Base-by-base conservation (phyloP, 2,329 filamentous ascomycete species). In the Colletotrichum limetticola region DNA sequence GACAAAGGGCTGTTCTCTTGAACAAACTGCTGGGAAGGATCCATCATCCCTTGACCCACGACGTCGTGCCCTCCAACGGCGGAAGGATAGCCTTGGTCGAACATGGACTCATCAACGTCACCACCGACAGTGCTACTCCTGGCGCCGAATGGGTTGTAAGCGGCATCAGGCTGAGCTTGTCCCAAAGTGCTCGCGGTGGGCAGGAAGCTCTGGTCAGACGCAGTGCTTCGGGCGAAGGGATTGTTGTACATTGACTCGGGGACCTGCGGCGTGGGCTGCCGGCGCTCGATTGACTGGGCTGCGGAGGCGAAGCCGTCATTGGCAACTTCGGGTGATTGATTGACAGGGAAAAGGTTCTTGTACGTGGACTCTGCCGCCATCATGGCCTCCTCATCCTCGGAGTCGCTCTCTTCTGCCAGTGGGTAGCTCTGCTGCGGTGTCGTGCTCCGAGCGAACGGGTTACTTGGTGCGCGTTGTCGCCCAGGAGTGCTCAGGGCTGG, bases 191-290 rank as follows among this genome's bases (percentile, higher is more conserved):
- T 70, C n/a, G 42, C 61, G 6, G 67, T 65, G 9, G 60, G 67
- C 4, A 59, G 67, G 67, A 70, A 66, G 28, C 61, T 70, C 14
- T 37, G 26, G 9, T 70, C 60, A 11, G 67, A 58, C 9, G 60
- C 30, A 8, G 28, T 46, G 30, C 60, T 70, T 35, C 67, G 8
- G 11, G 55, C 55, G 12, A 72, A 72, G 11, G 70, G 70, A 14
- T 70, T 65, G 66, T 59, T 60, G 11, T 64, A 64, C 52, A 56
- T 63, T 2, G 70, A 69, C 53, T 69, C 69, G 1, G 55, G 58
- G 1, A 69, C 66, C 22, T 60, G 69, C n/a, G 65, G 69, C 14
- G 69, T 72, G 7, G 65, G 69, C 8, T 64, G 69, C 5, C 69
- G 65, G 26, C 37, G 66, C 16, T 72, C 65, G 14, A 58, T 30